Percentiles rank a stretch among this genome's conserved stretches.
phyloP scores from a whole-genome alignment of 129 eudicot genomes.

The Rutidosis leptorrhynchoides region DNA sequence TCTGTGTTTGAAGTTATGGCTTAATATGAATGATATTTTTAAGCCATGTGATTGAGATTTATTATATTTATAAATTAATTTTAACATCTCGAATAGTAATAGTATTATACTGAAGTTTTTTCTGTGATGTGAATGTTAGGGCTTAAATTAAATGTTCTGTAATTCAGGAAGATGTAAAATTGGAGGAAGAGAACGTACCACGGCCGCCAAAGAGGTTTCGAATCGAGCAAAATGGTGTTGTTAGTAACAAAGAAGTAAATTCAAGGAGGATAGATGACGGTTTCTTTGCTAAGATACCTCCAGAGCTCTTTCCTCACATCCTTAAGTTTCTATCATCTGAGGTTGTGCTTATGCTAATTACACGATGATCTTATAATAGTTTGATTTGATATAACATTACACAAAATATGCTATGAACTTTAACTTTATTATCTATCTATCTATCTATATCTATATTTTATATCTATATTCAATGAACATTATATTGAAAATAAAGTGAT shows the following conservation, averaged over 20 bases:
- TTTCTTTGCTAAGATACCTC: conserved; percentile 60
- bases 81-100: too few relatives aligned
- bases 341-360: conserved; percentile 28
- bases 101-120: not conserved
- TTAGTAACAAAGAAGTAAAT: not conserved
- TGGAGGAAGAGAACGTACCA: conserved; percentile 35
- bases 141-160: not conserved
- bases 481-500: not conserved
- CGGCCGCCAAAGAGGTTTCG: conserved; percentile 42
- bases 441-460: too few relatives aligned
- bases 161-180: conserved; percentile 15
- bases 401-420: not conserved
- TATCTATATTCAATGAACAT: not conserved
- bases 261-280: conserved; percentile 70
- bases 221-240: conserved; percentile 38
- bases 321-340: conserved; percentile 93
- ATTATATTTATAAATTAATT: too few relatives aligned
- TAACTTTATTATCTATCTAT: not conserved
- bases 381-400: not conserved
- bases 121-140: not conserved
- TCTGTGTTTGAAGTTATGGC: not conserved
- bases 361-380: not conserved
- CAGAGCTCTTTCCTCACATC: conserved; percentile 76
- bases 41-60: not conserved
- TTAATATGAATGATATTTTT: not conserved